These are phyloP conservation scores for Croton setiger DNA, from an alignment of 441 rosid species.

Conservation along the genomic window DNA sequence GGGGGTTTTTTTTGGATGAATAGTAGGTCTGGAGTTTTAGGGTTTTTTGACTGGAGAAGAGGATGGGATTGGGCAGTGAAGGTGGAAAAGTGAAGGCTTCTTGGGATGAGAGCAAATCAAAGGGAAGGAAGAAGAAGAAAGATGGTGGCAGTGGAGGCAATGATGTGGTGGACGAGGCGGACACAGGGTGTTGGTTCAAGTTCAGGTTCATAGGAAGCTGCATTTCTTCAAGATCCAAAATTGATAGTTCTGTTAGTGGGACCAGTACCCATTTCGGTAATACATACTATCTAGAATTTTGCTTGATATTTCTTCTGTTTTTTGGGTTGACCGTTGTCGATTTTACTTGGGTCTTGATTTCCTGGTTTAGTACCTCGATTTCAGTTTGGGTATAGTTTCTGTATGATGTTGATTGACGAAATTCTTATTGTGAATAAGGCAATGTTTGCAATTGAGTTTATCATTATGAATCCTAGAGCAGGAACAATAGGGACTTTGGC, in stretches of 20 bases:
- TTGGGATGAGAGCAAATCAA: constrained; percentile 42
- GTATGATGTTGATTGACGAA: constrained; percentile 5
- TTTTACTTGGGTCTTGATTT: neutral
- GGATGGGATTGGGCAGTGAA: constrained; percentile 44
- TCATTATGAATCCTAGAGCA: neutral
- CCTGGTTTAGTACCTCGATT: constrained; percentile 1
- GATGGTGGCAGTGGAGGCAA: constrained; percentile 26
- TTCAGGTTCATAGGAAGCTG: constrained; percentile 72
- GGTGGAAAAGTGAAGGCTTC: constrained; percentile 35
- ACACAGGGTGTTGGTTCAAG: constrained; percentile 77
- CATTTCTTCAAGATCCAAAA: constrained; percentile 90
- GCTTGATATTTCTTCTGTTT: neutral
- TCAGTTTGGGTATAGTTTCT: neutral
- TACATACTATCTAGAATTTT: neutral
- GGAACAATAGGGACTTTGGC: neutral
- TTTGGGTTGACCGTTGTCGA: constrained; percentile 4
- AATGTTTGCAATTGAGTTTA: neutral
- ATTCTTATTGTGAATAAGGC: neutral
- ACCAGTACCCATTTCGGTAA: constrained; percentile 68
- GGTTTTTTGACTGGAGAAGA: constrained; percentile 30
- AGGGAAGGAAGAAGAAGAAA: constrained; percentile 52
- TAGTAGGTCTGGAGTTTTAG: constrained; percentile 32
- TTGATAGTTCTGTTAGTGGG: constrained; percentile 77
- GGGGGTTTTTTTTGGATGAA: constrained; percentile 27
- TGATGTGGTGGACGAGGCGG: constrained; percentile 32